Conservation (phyloP, 176 grass and related monocot genomes). For the Alloteropsis semialata region DNA sequence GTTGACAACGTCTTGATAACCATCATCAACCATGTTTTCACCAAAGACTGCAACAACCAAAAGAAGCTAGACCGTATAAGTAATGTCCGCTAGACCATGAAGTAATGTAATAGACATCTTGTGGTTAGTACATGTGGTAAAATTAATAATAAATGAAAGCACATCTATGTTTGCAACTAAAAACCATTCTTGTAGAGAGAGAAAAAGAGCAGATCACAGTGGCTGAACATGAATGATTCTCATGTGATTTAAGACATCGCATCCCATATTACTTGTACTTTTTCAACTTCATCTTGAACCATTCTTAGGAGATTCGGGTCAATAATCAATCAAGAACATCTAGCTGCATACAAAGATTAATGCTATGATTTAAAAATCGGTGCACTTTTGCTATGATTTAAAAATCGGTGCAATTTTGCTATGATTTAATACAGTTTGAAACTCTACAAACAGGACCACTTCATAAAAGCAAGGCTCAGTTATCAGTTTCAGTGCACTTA, state of each 20-base stretch:
- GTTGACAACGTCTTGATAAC: constrained; percentile 72
- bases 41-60: constrained; percentile 60
- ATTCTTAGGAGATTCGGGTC: background rate
- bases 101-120: constrained; percentile 1
- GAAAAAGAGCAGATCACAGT: background rate
- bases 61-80: constrained; percentile 7
- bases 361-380: background rate
- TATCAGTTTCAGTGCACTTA: background rate
- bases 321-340: background rate
- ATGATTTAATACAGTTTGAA: background rate
- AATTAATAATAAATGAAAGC: background rate
- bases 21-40: constrained; percentile 76
- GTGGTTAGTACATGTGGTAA: background rate
- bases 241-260: background rate
- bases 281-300: background rate
- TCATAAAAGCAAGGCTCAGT: background rate
- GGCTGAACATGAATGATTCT: background rate
- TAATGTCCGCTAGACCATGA: background rate
- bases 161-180: background rate
- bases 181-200: no score
- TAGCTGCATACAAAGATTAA: background rate
- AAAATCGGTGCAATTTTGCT: no score
- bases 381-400: background rate
- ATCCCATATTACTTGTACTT: background rate
- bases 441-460: background rate